Evolutionary conservation across 2,329 filamentous ascomycete genomes (phyloP), one percentile per base, ranked within the genome.

Genomic region (Dothiorella sarmentorum): DNA sequence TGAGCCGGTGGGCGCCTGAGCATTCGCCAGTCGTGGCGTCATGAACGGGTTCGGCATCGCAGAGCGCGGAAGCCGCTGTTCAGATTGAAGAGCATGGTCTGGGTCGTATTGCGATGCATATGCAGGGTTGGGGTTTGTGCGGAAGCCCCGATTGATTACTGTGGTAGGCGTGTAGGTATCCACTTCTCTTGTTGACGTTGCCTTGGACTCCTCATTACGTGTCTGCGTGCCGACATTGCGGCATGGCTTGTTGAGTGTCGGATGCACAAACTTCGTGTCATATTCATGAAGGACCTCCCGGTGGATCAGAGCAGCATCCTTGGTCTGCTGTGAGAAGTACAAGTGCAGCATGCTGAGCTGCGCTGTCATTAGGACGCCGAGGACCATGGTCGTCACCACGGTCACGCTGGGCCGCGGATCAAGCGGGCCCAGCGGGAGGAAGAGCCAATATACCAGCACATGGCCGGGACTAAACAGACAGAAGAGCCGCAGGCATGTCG

Each of bases 201-300:
- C 18, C 15, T 57, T 38, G 38, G 65, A 71, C 31, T 65, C 68
- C 6, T 71, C 67, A 37, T 67, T 20, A 65, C 66, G 85, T 60
- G 88, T 87, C 71, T 97, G 93, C 0, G 89, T 94, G 5, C 85
- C 89, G 1, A 93, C 91, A 67, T 88, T 84, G 63, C 86, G 79
- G 63, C 95, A 89, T 4, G 89, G 79, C 7, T 88, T 89, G 65
- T 95, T 89, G n/a, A 96, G 83, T 10, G 87, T 83, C 2, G 94
- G 94, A 68, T 95, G 91, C 1, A 99, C 94, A 68, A 88, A 97
- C 76, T 99, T 99, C 65, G 85, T 90, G 70, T 97, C 91, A 70
- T 99, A 99, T 75, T 99, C 94, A 70, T 91, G 87, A 75, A 97
- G 81, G 4, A 97, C 93, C 73, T 97, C 90, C 66, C 88, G 91